These are phyloP conservation scores for Hypoxylon sp. DNA, from an alignment of 2,329 filamentous ascomycete genomes.

Conservation along the genomic window DNA sequence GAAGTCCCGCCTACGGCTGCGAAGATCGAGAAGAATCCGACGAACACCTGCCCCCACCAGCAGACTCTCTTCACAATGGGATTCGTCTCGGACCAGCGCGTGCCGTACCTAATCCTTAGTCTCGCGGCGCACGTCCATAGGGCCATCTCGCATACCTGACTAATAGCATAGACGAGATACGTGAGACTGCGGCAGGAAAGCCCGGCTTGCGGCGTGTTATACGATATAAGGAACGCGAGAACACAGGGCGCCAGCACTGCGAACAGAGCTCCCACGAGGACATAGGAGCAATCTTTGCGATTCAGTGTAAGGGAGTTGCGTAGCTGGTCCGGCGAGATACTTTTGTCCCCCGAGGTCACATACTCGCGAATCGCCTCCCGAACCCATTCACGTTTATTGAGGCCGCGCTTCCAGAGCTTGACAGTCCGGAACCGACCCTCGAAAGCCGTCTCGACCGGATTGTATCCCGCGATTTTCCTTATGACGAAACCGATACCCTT, in stretches of 20 bases:
- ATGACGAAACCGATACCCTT: conserved; percentile 33
- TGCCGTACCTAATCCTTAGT: conserved; percentile 47
- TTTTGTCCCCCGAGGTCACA: conserved; percentile 8
- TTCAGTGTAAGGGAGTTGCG: conserved; percentile 42
- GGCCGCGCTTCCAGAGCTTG: conserved; percentile 53
- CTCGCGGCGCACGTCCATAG: conserved; percentile 50
- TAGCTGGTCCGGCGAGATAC: conserved; percentile 31
- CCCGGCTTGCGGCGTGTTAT: conserved; percentile 52
- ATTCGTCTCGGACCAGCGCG: conserved; percentile 46
- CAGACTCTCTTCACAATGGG: conserved; percentile 48
- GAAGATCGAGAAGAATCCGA: conserved; percentile 51
- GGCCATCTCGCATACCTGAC: conserved; percentile 51
- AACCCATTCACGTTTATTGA: conserved; percentile 52
- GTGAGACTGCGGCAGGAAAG: conserved; percentile 54
- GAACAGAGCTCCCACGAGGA: conserved; percentile 42
- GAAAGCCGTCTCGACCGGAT: conserved; percentile 48
- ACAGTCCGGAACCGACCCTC: conserved; percentile 51
- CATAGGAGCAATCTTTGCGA: conserved; percentile 44
- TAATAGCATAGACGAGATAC: conserved; percentile 53
- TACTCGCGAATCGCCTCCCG: conserved; percentile 51
- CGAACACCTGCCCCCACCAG: conserved; percentile 52
- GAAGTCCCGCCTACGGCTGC: conserved; percentile 50
- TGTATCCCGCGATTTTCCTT: conserved; percentile 43
- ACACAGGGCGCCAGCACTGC: conserved; percentile 48
- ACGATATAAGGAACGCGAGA: conserved; percentile 54